Conservation (phyloP, 2,329 filamentous ascomycete genomes). For the Aspergillus neoniger region DNA sequence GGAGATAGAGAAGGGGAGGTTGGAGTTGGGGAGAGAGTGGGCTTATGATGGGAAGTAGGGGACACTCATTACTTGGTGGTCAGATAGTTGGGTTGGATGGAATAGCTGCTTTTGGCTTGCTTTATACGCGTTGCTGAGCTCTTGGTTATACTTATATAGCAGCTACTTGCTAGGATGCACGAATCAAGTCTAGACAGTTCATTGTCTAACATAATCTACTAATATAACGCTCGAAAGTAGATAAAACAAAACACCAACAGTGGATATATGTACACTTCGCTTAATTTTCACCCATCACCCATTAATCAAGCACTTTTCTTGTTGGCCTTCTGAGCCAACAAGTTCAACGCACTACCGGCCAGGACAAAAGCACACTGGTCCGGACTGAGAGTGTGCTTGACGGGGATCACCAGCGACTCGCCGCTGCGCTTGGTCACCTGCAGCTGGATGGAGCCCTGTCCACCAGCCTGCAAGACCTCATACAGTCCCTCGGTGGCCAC, state of each 20-base stretch:
- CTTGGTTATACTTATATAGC: too few relatives aligned
- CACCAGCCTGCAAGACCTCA: slow-evolving; percentile 64
- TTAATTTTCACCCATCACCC: background rate
- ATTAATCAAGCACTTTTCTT: slow-evolving; percentile 2
- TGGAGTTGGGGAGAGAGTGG: slow-evolving; percentile 27
- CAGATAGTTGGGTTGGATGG: too few relatives aligned
- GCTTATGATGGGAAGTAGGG: slow-evolving; percentile 33
- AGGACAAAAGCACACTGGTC: slow-evolving; percentile 93
- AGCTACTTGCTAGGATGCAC: background rate
- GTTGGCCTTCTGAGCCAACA: slow-evolving; percentile 62
- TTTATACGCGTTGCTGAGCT: too few relatives aligned
- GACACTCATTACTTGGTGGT: background rate
- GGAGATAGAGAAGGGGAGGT: slow-evolving; percentile 33
- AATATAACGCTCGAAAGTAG: background rate
- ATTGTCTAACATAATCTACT: background rate
- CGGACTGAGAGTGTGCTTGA: slow-evolving; percentile 83
- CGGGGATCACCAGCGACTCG: slow-evolving; percentile 68
- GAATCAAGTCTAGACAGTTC: background rate
- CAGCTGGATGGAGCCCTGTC: slow-evolving; percentile 25
- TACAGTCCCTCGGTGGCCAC: slow-evolving; percentile 81
- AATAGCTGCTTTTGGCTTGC: too few relatives aligned
- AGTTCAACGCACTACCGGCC: slow-evolving; percentile 88
- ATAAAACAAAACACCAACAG: background rate
- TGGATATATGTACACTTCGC: slow-evolving; percentile 4
- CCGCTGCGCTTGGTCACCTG: slow-evolving; percentile 46